Percentiles rank a stretch among this genome's conserved stretches.
Evolutionary conservation across 2,329 filamentous ascomycete genomes (phyloP).

Genomic region (Aureobasidium pullulans): DNA sequence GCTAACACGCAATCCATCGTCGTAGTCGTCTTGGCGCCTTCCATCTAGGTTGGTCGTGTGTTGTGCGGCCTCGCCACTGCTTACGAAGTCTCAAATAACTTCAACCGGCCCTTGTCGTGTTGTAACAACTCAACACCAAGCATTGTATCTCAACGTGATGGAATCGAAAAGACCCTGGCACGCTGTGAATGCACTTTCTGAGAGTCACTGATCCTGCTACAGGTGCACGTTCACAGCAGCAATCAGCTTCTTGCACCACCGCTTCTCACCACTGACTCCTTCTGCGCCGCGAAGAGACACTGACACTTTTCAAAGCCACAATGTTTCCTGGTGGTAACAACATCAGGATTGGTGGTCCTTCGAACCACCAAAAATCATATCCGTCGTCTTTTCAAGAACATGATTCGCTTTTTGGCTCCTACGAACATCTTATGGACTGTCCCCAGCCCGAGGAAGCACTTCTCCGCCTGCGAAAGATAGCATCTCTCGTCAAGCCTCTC

Average conservation of each 20-base stretch:
- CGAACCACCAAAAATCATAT: slow-evolving; percentile 26
- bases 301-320: background rate
- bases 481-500: slow-evolving; percentile 86
- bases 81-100: background rate
- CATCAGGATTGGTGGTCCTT: slow-evolving; percentile 23
- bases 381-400: slow-evolving; percentile 36
- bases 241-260: background rate
- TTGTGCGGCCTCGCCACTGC: slow-evolving; percentile 7
- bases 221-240: background rate
- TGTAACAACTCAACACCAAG: background rate
- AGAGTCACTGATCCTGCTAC: background rate
- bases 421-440: slow-evolving; percentile 42
- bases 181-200: background rate
- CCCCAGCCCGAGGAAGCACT: slow-evolving; percentile 40
- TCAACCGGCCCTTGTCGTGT: background rate
- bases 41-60: background rate
- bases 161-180: background rate
- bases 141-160: background rate
- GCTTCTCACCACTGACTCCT: too few species aligned
- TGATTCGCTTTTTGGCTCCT: slow-evolving; percentile 42
- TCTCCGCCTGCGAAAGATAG: slow-evolving; percentile 65
- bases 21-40: slow-evolving; percentile 3
- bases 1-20: background rate
- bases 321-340: background rate
- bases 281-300: background rate